Conservation (phyloP, 495 filamentous ascomycete genomes). For the Pyronema domesticum region DNA sequence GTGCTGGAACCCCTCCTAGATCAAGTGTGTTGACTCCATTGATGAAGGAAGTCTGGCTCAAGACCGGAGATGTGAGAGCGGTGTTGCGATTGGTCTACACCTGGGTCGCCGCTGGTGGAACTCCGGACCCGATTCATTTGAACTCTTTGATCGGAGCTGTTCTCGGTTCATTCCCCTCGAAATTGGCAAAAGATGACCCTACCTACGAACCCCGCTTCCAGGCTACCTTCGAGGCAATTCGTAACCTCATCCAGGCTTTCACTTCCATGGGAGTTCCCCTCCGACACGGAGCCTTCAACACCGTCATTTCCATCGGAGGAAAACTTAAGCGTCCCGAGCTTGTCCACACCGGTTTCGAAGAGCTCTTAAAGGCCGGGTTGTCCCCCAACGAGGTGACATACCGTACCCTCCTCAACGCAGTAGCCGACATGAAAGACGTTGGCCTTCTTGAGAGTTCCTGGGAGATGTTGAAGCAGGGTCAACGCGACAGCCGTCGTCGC, state of each 20-base stretch:
- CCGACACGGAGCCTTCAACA: slow-evolving; percentile 25
- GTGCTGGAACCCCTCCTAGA: slow-evolving; percentile 26
- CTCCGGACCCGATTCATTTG: slow-evolving; percentile 19
- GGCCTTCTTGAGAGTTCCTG: slow-evolving; percentile 18
- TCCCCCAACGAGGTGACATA: slow-evolving; percentile 24
- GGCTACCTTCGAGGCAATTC: slow-evolving; percentile 11
- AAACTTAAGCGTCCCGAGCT: slow-evolving; percentile 21
- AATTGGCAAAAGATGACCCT: background rate
- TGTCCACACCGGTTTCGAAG: slow-evolving; percentile 20
- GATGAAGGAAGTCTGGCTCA: slow-evolving; percentile 15
- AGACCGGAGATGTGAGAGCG: slow-evolving; percentile 12
- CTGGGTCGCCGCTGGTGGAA: slow-evolving; percentile 26
- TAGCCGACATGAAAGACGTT: slow-evolving; percentile 22
- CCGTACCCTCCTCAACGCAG: slow-evolving; percentile 24
- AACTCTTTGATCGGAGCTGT: slow-evolving; percentile 18
- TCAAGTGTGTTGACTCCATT: slow-evolving; percentile 17
- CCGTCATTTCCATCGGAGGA: slow-evolving; percentile 26
- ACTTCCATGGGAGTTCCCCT: slow-evolving; percentile 12
- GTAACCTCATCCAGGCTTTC: slow-evolving; percentile 18
- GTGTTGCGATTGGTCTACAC: slow-evolving; percentile 26
- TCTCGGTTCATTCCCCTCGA: slow-evolving; percentile 10
- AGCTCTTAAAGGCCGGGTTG: slow-evolving; percentile 18
- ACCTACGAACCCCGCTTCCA: slow-evolving; percentile 7
- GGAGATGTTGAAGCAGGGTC: slow-evolving; percentile 9
- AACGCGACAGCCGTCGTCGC: background rate